Base-by-base conservation (phyloP, 129 eudicot species). In the Sambucus nigra region DNA sequence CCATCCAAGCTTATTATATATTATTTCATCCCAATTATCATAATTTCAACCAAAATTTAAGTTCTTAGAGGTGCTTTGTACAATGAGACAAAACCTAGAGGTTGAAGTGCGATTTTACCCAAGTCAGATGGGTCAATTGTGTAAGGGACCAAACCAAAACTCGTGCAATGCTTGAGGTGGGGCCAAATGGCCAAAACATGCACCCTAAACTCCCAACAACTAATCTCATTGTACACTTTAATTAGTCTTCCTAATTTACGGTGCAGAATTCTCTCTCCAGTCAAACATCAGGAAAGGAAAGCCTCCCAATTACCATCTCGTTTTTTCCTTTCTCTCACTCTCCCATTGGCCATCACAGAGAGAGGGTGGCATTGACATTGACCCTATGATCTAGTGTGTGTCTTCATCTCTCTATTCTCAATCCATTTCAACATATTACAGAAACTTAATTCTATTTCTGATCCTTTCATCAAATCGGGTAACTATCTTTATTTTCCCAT, bases 401-500 rank as follows among this genome's bases (percentile, higher is more conserved):
- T 23, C 5, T 51, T 5, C 33, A 4, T 18, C 21, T 28, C 35
- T 42, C 27, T 42, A 5, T 1, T 17, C 50, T 45, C 50, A 18
- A 45, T 45, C 18, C 12, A 17, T 28, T 21, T 6, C 22, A 0
- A 51, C 55, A 35, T 31, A 13, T 45, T 6, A 19, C 50, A n/a
- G 1, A 45, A 5, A n/a, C 21, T 11, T 11, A 42, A 45, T 5
- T 45, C 5, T 25, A 27, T 42, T 23, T 63, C 33, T 28, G 45
- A 56, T 62, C 22, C 47, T 27, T 47, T 48, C 31, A 51, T 47
- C 51, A 29, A n/a, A n/a, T 17, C 38, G 7, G 20, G 61, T 69
- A 68, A 64, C 53, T 55, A 17, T 59, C 27, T 22, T 18, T 25
- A 13, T n/a, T 5, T 55, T 41, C 46, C 53, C 42, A 27, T 62